Evolutionary conservation across 2,329 filamentous ascomycete species (phyloP), one percentile per base, ranked within the genome.

Genomic region (Xylaria sp.): DNA sequence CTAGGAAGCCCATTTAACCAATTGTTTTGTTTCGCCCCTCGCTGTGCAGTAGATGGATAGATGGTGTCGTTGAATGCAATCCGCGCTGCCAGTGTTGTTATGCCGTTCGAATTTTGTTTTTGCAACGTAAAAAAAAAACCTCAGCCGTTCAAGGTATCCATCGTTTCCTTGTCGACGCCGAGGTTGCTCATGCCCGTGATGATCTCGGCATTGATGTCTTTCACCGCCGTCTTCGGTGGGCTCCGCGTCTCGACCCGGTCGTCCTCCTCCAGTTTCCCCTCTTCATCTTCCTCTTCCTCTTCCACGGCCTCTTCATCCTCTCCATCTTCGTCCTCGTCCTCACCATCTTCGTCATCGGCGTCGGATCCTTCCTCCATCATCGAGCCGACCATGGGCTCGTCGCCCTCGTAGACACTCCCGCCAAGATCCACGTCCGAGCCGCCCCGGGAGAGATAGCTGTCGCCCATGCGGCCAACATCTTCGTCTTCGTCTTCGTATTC

Each of bases 151-250:
- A 22, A 38, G 20, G 29, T 29, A 6, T 61, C 26, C 11, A n/a
- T 63, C 46, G 55, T 60, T 48, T 70, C 72, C 62, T 75, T 74
- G 53, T 79, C 76, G 34, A 83, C 59, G 47, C 74, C 73, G 47
- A 86, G 68, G 56, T 82, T 75, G 70, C 78, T 77, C 71, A 87
- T 69, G 50, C 84, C 84, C 17, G 83, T 85, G 49, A 86, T 85
- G 22, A 84, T 62, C 67, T 86, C 82, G 2, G 82, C 84, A 49
- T 75, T 72, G 9, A 77, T 50, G 60, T 86, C 84, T 55, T 76
- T 70, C 5, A 75, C 67, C 1, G 66, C 63, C 1, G 63, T 54
- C 16, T 54, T 63, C 4, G 62, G 59, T 7, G 50, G 40, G 19
- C 54, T 37, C 29, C 52, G 63, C 21, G 41, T 8, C 7, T 67